Percentiles rank a stretch among this genome's conserved stretches.
Conservation (phyloP, 2,329 filamentous ascomycete genomes). For the Hypomyces perniciosus region DNA sequence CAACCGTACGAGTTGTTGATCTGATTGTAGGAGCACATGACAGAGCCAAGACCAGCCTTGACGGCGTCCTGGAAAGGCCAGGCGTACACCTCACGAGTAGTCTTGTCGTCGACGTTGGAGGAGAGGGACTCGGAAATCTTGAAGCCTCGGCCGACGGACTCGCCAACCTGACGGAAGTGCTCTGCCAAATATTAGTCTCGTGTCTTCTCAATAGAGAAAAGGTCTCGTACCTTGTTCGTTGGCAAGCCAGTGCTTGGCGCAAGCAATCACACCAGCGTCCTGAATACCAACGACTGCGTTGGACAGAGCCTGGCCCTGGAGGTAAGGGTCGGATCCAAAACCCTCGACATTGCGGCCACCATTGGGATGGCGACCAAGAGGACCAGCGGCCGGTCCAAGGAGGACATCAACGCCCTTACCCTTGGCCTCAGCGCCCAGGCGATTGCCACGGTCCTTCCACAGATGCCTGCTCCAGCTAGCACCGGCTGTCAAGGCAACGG, state of each 20-base stretch:
- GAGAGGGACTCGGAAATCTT: constrained; percentile 56
- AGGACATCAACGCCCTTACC: constrained; percentile 72
- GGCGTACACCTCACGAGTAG: constrained; percentile 68
- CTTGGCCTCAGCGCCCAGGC: constrained; percentile 56
- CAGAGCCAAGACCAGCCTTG: constrained; percentile 55
- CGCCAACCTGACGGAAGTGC: constrained; percentile 61
- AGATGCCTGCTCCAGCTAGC: constrained; percentile 75
- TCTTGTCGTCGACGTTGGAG: constrained; percentile 64
- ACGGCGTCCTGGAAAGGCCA: constrained; percentile 76
- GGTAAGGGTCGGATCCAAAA: constrained; percentile 65
- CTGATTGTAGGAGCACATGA: constrained; percentile 69
- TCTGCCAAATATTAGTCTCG: constrained; percentile 34
- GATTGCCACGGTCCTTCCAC: constrained; percentile 46
- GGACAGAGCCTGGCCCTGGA: constrained; percentile 66
- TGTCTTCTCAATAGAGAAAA: not conserved
- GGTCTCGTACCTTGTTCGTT: constrained; percentile 56
- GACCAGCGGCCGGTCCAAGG: constrained; percentile 46
- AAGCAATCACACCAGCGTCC: constrained; percentile 74
- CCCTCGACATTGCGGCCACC: constrained; percentile 60
- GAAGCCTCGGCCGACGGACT: constrained; percentile 48
- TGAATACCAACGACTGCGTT: constrained; percentile 76
- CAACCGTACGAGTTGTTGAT: constrained; percentile 76
- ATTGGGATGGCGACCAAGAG: constrained; percentile 40
- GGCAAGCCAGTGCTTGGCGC: constrained; percentile 68
- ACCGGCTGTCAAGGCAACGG: constrained; percentile 70